A percentile compares a stretch with the other conserved stretches of the same genome.
Conservation (phyloP, 495 filamentous ascomycete genomes). For the Penicillium soppii region DNA sequence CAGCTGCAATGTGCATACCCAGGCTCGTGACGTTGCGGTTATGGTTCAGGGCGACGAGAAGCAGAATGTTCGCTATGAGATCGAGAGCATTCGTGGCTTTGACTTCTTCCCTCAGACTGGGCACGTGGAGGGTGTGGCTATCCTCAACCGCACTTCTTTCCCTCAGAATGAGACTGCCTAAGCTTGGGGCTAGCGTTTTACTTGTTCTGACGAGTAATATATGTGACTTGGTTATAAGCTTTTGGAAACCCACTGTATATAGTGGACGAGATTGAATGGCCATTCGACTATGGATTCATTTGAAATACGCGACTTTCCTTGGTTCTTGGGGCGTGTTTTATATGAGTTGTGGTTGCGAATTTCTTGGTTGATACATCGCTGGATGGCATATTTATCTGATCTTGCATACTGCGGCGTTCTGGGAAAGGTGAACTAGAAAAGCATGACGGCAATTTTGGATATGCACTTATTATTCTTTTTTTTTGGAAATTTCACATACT, state of each 20-base stretch:
- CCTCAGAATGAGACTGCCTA: constrained; percentile 9
- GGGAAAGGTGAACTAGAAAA: neutral
- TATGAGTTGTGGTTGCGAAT: no score
- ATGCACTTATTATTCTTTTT: constrained; percentile 3
- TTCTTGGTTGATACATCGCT: no score
- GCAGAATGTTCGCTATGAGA: constrained; percentile 64
- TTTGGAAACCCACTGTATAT: no score
- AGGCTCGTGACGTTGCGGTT: constrained; percentile 86
- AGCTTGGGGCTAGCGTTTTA: no score
- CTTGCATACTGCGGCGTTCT: constrained; percentile 7
- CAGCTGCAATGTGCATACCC: constrained; percentile 96
- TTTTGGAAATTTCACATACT: neutral
- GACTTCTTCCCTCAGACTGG: constrained; percentile 99
- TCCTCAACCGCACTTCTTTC: constrained; percentile 52
- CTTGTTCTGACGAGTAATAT: no score
- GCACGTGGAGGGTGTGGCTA: constrained; percentile 92
- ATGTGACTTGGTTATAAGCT: no score
- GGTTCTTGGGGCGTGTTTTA: no score
- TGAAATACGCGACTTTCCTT: no score
- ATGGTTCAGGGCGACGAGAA: constrained; percentile 65
- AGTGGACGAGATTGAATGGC: no score
- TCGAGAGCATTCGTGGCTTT: constrained; percentile 90
- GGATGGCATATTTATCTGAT: neutral
- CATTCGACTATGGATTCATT: no score
- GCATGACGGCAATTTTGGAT: neutral